Evolutionary conservation across 1,284 basidiomycete species (phyloP), one percentile per base, ranked within the genome.

Genomic region (Ganoderma meredithae): DNA sequence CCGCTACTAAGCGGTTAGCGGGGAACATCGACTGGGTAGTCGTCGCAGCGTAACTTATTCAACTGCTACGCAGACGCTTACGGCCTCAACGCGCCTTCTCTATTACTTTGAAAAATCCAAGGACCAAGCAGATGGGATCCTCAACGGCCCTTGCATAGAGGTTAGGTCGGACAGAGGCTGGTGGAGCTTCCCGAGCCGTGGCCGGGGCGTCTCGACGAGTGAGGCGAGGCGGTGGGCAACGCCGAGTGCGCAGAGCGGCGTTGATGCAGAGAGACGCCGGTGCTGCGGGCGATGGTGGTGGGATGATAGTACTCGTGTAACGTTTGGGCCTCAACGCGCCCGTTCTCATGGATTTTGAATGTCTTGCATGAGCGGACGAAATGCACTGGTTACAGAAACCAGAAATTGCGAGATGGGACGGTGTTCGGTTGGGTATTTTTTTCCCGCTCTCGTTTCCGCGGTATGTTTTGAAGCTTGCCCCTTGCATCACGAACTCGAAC

Each of bases 61-160:
- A 39, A 63, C 59, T 56, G 63, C 55, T 67, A 61, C 68, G 69
- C 70, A 74, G 69, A 72, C 72, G 69, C 66, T 72, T 81, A 84
- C 81, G 91, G 90, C 91, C 91, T 92, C 78, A 79, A 79, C 78
- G 76, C 73, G 77, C 78, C 78, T 74, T 71, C 71, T 73, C 70
- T 60, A 27, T 58, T 27, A 41, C 41, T 40, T 60, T 19, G 39
- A 64, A 64, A 68, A 70, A 22, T 27, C n/a, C 58, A 72, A 69
- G 71, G 68, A 69, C 74, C 76, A 67, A 67, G 69, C 66, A 70
- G 68, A 75, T 71, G 74, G 76, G 77, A 79, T 77, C 75, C 72
- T 79, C 77, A 79, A 79, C 78, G 75, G 75, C 77, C 77, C 75
- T 75, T 70, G 44, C 41, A 59, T 58, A 73, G 72, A 76, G 72